Evolutionary conservation across 768 basidiomycete genomes (phyloP), one percentile per base, ranked within the genome.

Genomic region (Lactifluus echinatus): DNA sequence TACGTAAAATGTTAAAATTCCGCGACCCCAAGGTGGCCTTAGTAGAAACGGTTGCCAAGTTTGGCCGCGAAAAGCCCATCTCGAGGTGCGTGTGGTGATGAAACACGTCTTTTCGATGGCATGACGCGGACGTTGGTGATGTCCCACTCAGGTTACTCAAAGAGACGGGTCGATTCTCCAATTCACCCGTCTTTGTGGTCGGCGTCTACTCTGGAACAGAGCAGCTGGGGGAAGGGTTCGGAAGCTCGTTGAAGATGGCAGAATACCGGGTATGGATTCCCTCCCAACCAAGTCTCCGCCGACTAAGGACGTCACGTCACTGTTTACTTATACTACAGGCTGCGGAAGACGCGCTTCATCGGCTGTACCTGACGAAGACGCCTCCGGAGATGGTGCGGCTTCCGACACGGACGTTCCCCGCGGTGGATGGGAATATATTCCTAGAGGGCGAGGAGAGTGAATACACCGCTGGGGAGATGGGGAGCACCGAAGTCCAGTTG

Each of bases 161-260:
- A 67, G 94, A 97, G 70, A 93, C 93, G 0, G 96, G 96, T 67
- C 86, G 93, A 45, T 84, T 83, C 63, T 88, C 91, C 1, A 89
- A 89, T 64, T 85, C 92, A 3, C 94, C 96, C 1, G 79, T 94
- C 37, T 99, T 88, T 70, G 87, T 96, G n/a, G 87, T 95, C n/a
- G 96, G 93, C 17, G 87, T 96, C 57, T 98, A 81, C 69, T 89
- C 84, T 23, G 92, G 84, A 39, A 76, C 72, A 56, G 89, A 82
- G 68, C 82, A 96, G 71, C 80, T 99, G 2, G 92, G 94, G 5
- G 94, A 99, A 71, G 93, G 94, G 14, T 92, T 94, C 66, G 96
- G 96, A 51, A 86, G 83, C 63, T 93, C 90, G 2, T 73, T 97
- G 53, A 85, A 82, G 69, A 98, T 98, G 95, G 93, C 93, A 15